Conservation (phyloP, 2,329 filamentous ascomycete species). For the Ceratocystiopsis brevicomis region DNA sequence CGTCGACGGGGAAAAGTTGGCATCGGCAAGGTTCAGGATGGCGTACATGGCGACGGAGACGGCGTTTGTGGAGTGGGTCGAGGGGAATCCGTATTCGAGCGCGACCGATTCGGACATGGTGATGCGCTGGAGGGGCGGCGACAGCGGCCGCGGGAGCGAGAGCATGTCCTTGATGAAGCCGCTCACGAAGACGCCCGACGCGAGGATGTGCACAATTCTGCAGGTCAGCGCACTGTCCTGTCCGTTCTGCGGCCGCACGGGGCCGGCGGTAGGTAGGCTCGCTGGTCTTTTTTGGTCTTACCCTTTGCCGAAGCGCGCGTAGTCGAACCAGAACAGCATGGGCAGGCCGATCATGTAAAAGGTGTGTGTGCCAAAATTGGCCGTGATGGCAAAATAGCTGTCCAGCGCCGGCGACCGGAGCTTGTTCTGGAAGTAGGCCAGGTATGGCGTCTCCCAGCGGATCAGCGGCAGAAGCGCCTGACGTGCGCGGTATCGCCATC, state of each 20-base stretch:
- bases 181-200: conserved; percentile 65
- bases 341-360: conserved; percentile 96
- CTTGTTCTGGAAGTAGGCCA: conserved; percentile 67
- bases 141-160: conserved; percentile 79
- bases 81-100: conserved; percentile 92
- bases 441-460: conserved; percentile 86
- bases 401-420: conserved; percentile 72
- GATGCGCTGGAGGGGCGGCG: conserved; percentile 79
- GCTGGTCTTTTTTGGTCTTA: conserved; percentile 30
- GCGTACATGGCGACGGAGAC: conserved; percentile 75
- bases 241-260: too few species aligned
- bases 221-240: too few species aligned
- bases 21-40: conserved; percentile 51
- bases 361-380: conserved; percentile 91
- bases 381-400: conserved; percentile 90
- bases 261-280: too few species aligned
- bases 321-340: conserved; percentile 92
- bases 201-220: conserved; percentile 56
- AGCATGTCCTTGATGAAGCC: conserved; percentile 90
- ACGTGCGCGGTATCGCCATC: conserved; percentile 76
- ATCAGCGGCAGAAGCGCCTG: conserved; percentile 70
- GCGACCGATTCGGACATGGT: conserved; percentile 94
- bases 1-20: conserved; percentile 37
- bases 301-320: conserved; percentile 70
- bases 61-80: conserved; percentile 91